phyloP scores from a whole-genome alignment of 768 basidiomycete species.

The Pleurotus sapidus region DNA sequence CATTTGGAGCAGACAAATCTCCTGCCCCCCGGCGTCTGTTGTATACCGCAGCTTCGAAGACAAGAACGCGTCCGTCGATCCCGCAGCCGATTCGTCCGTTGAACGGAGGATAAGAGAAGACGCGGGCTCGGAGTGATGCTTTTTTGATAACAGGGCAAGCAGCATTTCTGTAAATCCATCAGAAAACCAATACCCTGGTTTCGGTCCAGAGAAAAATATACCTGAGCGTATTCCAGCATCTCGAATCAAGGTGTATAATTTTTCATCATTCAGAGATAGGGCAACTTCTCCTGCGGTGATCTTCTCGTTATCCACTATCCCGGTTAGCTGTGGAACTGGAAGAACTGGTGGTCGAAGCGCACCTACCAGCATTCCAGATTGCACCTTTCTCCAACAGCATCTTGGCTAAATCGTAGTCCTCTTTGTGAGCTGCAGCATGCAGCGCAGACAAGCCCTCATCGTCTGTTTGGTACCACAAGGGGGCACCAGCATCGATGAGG shows the following conservation, averaged over 20 bases:
- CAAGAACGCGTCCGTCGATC: conserved; percentile 69
- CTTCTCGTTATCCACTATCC: conserved; percentile 64
- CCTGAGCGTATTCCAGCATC: conserved; percentile 92
- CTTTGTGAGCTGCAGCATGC: conserved; percentile 82
- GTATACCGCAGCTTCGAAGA: conserved; percentile 65
- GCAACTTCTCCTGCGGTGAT: conserved; percentile 91
- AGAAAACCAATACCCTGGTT: neutral
- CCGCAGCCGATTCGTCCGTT: conserved; percentile 53
- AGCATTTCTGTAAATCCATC: conserved; percentile 55
- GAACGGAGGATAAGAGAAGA: conserved; percentile 41
- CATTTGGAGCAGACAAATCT: conserved; percentile 70
- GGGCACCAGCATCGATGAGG: conserved; percentile 65
- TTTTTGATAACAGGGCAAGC: conserved; percentile 57
- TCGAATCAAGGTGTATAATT: conserved; percentile 76
- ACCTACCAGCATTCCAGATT: conserved; percentile 83
- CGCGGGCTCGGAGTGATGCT: conserved; percentile 28
- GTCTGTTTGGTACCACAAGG: conserved; percentile 88
- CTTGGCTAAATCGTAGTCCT: conserved; percentile 61
- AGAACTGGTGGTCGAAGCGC: neutral
- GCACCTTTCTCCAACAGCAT: conserved; percentile 79
- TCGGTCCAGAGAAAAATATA: conserved; percentile 28
- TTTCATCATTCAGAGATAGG: conserved; percentile 75
- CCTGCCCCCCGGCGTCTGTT: conserved; percentile 71
- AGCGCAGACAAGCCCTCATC: conserved; percentile 76
- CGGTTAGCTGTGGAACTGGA: neutral